phyloP scores from a whole-genome alignment of 192 early-diverging fungal species.

The Podila clonocystis region DNA sequence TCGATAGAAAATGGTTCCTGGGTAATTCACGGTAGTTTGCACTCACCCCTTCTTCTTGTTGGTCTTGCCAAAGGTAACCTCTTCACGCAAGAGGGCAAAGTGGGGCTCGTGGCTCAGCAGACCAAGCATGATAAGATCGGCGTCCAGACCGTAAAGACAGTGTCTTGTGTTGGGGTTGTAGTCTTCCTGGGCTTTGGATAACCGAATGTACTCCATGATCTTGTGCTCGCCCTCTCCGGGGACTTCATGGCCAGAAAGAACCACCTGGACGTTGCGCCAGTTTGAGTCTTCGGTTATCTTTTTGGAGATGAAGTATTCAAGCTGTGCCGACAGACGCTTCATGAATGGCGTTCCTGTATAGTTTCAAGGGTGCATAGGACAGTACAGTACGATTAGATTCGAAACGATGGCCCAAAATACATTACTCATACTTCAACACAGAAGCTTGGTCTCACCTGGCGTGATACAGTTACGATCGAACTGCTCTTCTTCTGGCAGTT shows the following conservation, averaged over 20 bases:
- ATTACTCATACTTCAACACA: background rate
- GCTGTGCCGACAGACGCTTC: constrained; percentile 84
- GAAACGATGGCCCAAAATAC: background rate
- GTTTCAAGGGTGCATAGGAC: background rate
- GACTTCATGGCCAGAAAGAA: constrained; percentile 93
- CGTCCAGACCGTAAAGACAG: constrained; percentile 97
- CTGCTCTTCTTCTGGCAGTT: constrained; percentile 70
- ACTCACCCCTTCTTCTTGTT: constrained; percentile 64
- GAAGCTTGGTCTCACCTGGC: constrained; percentile 65
- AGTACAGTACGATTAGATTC: no score
- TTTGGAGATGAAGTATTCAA: constrained; percentile 92
- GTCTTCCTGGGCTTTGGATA: constrained; percentile 79
- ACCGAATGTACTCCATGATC: constrained; percentile 99
- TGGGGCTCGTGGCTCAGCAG: constrained; percentile 97
- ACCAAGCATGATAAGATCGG: constrained; percentile 98
- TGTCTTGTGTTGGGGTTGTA: constrained; percentile 92
- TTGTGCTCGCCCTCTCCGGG: constrained; percentile 99
- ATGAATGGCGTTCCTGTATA: constrained; percentile 91
- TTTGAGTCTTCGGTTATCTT: constrained; percentile 88
- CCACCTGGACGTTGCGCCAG: constrained; percentile 91
- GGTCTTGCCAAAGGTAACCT: constrained; percentile 80
- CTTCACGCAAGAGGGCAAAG: constrained; percentile 95
- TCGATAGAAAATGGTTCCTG: background rate
- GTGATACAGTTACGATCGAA: constrained; percentile 99
- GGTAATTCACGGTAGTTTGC: background rate